Base-by-base conservation (phyloP, 192 early-diverging fungal species). In the Coemansia sp. region DNA sequence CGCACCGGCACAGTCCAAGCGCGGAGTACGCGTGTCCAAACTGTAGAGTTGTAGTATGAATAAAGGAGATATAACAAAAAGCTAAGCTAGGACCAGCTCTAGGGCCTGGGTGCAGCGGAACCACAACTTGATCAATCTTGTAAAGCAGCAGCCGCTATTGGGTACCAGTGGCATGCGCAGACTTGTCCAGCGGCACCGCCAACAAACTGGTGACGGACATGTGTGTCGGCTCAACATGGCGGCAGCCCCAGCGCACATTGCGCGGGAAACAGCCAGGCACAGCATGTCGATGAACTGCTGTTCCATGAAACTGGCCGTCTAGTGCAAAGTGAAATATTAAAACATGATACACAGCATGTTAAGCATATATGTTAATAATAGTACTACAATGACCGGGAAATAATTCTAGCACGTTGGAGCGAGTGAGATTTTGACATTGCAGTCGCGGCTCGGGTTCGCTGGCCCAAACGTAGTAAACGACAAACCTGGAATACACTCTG, bases 261-360 rank as follows among this genome's bases (percentile, higher is more conserved):
- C 83, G 73, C 22, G 86, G 81, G 59, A 92, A 92, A 15, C 89
- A 21, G 0, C 21, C 21, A 87, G 82, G 66, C 89, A 90, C 24
- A 92, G 84, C 87, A 92, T 89, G 63, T 90, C 88, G 43, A 92
- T 90, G 24, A 92, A 78, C 82, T 92, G 91, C 67, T 89, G 91
- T 58, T 92, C 77, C 21, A 80, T 77, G 60, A 70, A 65, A 32
- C 72, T 75, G 38, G 73, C 73, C 4, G 27, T 6, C 27, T 6
- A 29, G 27, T 29, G 27, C 27, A 35, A 35, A 35, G 6, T 8
- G 32, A 35, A 35, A 35, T 2, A 35, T 35, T 8, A 35, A 32
- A 35, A 35, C 32, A 35, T 35, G 5, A 5, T 27, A 27, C 27
- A 21, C 21, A 21, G 21, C 27, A 5, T 35, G 7, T 8, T 35